phyloP scores from a whole-genome alignment of 2,329 filamentous ascomycete genomes.

The Penicillium olsonii region DNA sequence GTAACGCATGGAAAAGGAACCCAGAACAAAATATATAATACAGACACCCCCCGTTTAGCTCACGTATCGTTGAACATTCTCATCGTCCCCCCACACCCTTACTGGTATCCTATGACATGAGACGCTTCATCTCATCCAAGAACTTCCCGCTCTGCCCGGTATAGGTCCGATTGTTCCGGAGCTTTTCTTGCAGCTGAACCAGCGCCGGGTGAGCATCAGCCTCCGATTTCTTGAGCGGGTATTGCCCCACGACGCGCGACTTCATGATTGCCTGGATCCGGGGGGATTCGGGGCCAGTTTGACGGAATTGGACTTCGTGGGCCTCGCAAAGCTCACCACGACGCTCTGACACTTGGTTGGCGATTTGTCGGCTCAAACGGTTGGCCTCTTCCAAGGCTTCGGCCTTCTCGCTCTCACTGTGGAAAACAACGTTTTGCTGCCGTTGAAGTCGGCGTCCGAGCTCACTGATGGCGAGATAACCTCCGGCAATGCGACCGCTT shows the following conservation, averaged over 20 bases:
- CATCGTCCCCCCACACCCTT: conserved; percentile 15
- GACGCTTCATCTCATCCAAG: conserved; percentile 40
- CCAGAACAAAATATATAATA: conserved; percentile 20
- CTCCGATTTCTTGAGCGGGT: no score
- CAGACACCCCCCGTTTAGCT: conserved; percentile 11
- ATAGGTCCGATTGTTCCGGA: conserved; percentile 46
- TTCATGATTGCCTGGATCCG: conserved; percentile 32
- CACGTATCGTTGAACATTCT: conserved; percentile 22
- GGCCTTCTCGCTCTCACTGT: conserved; percentile 38
- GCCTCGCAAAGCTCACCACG: conserved; percentile 42
- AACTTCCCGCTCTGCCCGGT: conserved; percentile 39
- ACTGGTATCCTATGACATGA: conserved; percentile 22
- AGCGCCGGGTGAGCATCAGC: conserved; percentile 27
- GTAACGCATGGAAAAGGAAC: conserved; percentile 3
- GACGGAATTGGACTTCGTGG: conserved; percentile 29
- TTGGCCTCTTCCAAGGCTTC: conserved; percentile 39
- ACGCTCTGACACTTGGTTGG: conserved; percentile 37
- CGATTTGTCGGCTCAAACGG: conserved; percentile 34
- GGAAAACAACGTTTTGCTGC: conserved; percentile 41
- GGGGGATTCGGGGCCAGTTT: conserved; percentile 21
- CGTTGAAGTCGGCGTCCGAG: conserved; percentile 40
- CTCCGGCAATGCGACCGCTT: conserved; percentile 37
- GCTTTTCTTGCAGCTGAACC: conserved; percentile 35
- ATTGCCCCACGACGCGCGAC: conserved; percentile 32
- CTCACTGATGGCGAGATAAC: conserved; percentile 38